These are phyloP conservation scores for Phytophthora idaei DNA, from an alignment of 352 stramenopile species.

Conservation along the genomic window DNA sequence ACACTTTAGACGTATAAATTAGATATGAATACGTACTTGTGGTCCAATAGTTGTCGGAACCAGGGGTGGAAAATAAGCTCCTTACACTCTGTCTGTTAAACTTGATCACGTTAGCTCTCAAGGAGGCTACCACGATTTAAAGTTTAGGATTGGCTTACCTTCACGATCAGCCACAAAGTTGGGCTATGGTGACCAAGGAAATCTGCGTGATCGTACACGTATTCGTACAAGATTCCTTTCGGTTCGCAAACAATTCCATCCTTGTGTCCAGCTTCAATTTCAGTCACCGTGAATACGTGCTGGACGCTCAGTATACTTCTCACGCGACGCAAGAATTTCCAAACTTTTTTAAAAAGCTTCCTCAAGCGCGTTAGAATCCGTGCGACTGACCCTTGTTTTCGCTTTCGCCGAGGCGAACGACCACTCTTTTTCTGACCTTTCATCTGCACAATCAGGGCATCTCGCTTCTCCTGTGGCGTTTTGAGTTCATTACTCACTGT, in stretches of 20 bases:
- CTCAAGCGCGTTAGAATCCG: slow-evolving; percentile 39
- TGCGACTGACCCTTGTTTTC: slow-evolving; percentile 24
- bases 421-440: slow-evolving; percentile 42
- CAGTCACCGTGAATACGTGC: slow-evolving; percentile 58
- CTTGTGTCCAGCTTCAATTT: slow-evolving; percentile 44
- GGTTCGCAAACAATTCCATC: slow-evolving; percentile 76
- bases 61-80: slow-evolving; percentile 80
- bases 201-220: slow-evolving; percentile 81
- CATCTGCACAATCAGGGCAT: slow-evolving; percentile 61
- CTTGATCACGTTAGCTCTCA: neutral
- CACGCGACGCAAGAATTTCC: slow-evolving; percentile 50
- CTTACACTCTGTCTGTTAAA: slow-evolving; percentile 72
- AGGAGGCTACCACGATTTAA: neutral
- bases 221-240: slow-evolving; percentile 85
- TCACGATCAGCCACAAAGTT: slow-evolving; percentile 63
- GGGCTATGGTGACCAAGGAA: slow-evolving; percentile 61
- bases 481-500: slow-evolving; percentile 54
- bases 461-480: slow-evolving; percentile 45
- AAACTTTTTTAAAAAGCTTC: slow-evolving; percentile 53
- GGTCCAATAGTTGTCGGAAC: slow-evolving; percentile 75
- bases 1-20: neutral
- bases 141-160: slow-evolving; percentile 39
- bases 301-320: slow-evolving; percentile 68
- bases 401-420: slow-evolving; percentile 31
- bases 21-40: slow-evolving; percentile 55